Conservation (phyloP, 1,139 yeast species). For the Pichia inconspicua region DNA sequence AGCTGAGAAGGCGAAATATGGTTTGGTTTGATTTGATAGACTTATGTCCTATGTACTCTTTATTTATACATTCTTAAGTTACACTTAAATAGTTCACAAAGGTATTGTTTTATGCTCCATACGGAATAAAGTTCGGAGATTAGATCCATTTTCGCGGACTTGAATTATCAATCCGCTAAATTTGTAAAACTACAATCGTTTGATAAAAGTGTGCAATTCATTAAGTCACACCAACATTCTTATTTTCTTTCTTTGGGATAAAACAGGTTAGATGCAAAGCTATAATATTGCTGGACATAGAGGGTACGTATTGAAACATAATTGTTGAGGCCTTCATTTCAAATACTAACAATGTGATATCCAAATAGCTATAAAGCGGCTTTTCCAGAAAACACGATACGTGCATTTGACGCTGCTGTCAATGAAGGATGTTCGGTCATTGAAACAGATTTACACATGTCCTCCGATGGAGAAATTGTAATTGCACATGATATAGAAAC, state of each 20-base stretch:
- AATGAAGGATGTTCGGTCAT: constrained; percentile 62
- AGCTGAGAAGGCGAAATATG: constrained; percentile 37
- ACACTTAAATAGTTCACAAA: too few relatives aligned
- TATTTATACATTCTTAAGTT: too few relatives aligned
- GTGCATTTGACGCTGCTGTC: constrained; percentile 65
- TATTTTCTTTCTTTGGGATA: too few relatives aligned
- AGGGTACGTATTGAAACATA: constrained; percentile 18
- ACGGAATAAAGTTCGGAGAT: too few relatives aligned
- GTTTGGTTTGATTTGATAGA: constrained; percentile 18
- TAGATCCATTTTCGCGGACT: too few relatives aligned
- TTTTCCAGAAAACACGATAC: constrained; percentile 73
- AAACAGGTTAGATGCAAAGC: neutral
- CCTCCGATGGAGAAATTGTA: constrained; percentile 65
- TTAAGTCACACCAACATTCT: too few relatives aligned
- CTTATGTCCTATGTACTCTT: neutral
- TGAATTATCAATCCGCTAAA: too few relatives aligned
- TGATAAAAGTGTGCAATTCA: too few relatives aligned
- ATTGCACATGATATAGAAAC: constrained; percentile 68
- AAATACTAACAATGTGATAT: neutral
- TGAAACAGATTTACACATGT: constrained; percentile 80
- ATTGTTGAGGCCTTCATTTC: too few relatives aligned
- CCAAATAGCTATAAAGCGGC: constrained; percentile 39
- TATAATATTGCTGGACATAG: constrained; percentile 23
- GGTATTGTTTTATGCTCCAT: too few relatives aligned
- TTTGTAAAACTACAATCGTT: too few relatives aligned